Evolutionary conservation across 2,329 filamentous ascomycete species (phyloP).

Genomic region (Clarireedia monteithiana): DNA sequence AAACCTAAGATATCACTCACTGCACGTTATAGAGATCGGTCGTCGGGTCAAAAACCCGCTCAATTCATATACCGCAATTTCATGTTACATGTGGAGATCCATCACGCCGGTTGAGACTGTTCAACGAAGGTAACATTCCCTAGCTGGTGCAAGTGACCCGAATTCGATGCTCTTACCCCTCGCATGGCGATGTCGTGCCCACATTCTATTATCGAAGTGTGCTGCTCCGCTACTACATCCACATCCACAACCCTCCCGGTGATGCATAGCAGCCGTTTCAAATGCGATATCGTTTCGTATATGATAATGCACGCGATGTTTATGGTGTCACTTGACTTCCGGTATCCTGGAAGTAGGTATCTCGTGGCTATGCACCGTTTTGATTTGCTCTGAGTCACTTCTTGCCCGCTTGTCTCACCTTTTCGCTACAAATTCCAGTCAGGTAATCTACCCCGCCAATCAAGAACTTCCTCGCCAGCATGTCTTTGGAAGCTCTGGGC

Average conservation of each 20-base stretch:
- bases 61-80: too few relatives aligned
- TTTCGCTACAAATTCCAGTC: neutral
- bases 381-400: conserved; percentile 9
- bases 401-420: conserved; percentile 6
- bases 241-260: neutral
- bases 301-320: conserved; percentile 1
- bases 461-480: neutral
- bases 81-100: too few relatives aligned
- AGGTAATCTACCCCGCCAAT: too few relatives aligned
- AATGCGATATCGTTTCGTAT: conserved; percentile 1
- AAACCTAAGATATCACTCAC: too few relatives aligned
- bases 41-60: too few relatives aligned
- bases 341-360: conserved; percentile 10
- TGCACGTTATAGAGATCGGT: too few relatives aligned
- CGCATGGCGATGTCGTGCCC: neutral
- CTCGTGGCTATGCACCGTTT: conserved; percentile 7
- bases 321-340: conserved; percentile 11
- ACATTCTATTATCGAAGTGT: conserved; percentile 1
- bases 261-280: conserved; percentile 8
- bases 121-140: neutral
- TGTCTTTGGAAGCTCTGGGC: neutral
- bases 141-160: conserved; percentile 2
- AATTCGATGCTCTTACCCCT: conserved; percentile 4
- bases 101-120: too few relatives aligned
- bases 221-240: neutral